phyloP scores from a whole-genome alignment of 2,329 filamentous ascomycete genomes.

The Calonectria henricotiae region DNA sequence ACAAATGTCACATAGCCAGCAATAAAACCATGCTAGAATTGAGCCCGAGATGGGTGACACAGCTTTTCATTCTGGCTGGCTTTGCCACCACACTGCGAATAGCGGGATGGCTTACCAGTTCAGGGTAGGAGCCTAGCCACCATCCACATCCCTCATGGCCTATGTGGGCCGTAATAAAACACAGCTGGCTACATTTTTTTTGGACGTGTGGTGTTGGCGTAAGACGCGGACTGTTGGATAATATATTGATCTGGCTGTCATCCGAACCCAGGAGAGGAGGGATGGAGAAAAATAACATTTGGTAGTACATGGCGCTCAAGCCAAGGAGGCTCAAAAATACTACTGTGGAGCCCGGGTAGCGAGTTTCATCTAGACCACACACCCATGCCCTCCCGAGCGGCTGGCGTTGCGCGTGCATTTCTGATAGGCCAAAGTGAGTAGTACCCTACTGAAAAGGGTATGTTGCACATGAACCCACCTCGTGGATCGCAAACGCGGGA shows the following conservation, averaged over 20 bases:
- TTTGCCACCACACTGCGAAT: neutral
- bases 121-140: no score
- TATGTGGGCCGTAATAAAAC: no score
- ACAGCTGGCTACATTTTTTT: no score
- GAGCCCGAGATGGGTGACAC: neutral
- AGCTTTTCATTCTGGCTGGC: no score
- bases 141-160: no score
- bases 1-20: neutral
- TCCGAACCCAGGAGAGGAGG: no score
- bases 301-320: neutral
- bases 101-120: no score
- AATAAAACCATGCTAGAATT: neutral
- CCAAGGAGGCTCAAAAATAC: neutral
- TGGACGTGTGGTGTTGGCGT: no score
- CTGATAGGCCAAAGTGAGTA: neutral
- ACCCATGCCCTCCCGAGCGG: conserved; percentile 2
- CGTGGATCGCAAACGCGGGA: neutral
- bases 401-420: neutral
- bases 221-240: no score
- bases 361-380: conserved; percentile 2
- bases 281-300: no score
- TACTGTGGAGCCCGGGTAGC: neutral
- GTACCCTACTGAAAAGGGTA: neutral
- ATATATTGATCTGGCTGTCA: neutral
- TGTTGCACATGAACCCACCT: conserved; percentile 2